A percentile compares a stretch with the other conserved stretches of the same genome.
phyloP scores from a whole-genome alignment of 192 early-diverging fungal species.

The Mortierella alpina region DNA sequence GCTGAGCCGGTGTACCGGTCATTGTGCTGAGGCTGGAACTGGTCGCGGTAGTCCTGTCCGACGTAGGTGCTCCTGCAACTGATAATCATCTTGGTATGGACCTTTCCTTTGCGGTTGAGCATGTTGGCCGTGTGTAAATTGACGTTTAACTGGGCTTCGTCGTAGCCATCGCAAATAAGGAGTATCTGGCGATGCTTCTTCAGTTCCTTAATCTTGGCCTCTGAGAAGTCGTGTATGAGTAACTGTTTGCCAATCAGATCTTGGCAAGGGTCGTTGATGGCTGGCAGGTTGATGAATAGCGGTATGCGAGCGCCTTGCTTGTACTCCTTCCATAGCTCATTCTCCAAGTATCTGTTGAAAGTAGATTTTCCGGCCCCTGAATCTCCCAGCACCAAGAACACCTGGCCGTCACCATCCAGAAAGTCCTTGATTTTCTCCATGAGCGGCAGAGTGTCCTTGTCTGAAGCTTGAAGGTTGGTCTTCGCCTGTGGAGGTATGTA shows the following conservation, averaged over 20 bases:
- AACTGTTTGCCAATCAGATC: conserved; percentile 15
- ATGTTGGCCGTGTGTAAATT: conserved; percentile 6
- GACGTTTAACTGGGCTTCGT: neutral
- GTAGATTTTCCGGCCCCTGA: conserved; percentile 11
- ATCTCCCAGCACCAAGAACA: conserved; percentile 2
- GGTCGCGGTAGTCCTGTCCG: neutral
- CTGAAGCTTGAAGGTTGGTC: neutral
- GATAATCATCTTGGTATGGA: conserved; percentile 8
- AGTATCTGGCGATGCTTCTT: neutral
- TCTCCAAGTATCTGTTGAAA: neutral
- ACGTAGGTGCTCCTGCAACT: conserved; percentile 1
- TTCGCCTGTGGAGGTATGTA: conserved; percentile 7
- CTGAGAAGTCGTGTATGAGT: neutral
- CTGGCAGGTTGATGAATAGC: conserved; percentile 6
- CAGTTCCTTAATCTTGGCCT: conserved; percentile 5
- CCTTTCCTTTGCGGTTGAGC: neutral
- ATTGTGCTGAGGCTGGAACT: neutral
- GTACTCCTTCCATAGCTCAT: neutral
- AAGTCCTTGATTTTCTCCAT: neutral
- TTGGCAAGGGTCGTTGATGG: neutral
- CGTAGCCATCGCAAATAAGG: conserved; percentile 22
- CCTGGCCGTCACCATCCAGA: neutral
- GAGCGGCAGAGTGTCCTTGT: neutral
- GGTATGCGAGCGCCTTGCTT: conserved; percentile 5
- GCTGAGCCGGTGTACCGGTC: too few species aligned